A percentile compares a stretch with the other conserved stretches of the same genome.
These are phyloP conservation scores for Pseudogymnoascus sp. DNA, from an alignment of 2,329 filamentous ascomycete species.

Conservation along the genomic window DNA sequence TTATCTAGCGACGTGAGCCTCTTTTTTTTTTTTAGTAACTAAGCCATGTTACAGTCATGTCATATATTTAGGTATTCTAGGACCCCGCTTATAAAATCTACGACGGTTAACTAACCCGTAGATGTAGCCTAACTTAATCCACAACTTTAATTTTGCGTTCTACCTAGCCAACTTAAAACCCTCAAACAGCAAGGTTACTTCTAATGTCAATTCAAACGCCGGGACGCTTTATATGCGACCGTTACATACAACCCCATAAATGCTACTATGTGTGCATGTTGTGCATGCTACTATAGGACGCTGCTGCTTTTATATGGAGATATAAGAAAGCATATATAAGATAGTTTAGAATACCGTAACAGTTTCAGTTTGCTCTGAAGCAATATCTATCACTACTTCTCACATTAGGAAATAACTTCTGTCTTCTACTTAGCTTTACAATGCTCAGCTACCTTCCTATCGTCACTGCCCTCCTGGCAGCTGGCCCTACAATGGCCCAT, in stretches of 20 bases:
- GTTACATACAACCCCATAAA: neutral
- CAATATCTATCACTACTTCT: neutral
- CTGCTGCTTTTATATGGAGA: neutral
- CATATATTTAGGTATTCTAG: neutral
- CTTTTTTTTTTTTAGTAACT: neutral
- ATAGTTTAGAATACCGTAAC: neutral
- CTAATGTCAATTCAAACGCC: neutral
- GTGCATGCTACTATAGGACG: neutral
- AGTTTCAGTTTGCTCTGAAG: neutral
- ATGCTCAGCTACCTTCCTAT: neutral
- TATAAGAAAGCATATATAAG: neutral
- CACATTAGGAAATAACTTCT: neutral
- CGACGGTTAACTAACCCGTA: neutral
- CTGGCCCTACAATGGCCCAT: neutral
- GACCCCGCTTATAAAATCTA: neutral
- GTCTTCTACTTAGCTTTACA: neutral
- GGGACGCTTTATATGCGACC: neutral
- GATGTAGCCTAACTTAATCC: neutral
- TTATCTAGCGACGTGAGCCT: neutral
- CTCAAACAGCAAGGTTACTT: neutral
- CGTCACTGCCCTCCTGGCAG: neutral
- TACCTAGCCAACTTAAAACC: neutral
- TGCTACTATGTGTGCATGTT: neutral
- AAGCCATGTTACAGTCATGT: neutral
- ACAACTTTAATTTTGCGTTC: neutral